These are phyloP conservation scores for Hymenoscyphus infarciens DNA, from an alignment of 2,329 filamentous ascomycete genomes.

Conservation along the genomic window DNA sequence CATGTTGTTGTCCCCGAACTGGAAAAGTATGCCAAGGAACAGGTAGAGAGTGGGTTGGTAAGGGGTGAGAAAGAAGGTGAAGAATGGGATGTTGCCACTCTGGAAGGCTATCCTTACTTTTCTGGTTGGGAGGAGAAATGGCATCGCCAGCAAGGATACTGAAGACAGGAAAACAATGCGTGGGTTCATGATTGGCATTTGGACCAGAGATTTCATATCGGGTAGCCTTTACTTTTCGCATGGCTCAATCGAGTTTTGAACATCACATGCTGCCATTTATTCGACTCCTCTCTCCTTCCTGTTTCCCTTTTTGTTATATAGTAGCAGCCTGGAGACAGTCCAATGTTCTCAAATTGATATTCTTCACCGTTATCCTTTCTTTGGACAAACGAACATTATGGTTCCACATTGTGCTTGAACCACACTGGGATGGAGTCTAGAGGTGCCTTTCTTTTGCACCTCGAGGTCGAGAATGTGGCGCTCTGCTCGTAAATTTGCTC, in stretches of 20 bases:
- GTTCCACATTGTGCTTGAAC: neutral
- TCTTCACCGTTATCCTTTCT: neutral
- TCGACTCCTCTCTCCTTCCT: neutral
- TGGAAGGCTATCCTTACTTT: conserved; percentile 74
- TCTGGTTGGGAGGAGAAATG: conserved; percentile 74
- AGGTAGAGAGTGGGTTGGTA: conserved; percentile 59
- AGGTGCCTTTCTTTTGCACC: neutral
- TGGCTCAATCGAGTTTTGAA: neutral
- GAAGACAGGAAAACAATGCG: neutral
- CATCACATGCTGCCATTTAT: neutral
- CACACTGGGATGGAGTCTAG: neutral
- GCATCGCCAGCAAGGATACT: conserved; percentile 60
- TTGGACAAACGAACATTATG: neutral
- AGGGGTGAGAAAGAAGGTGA: conserved; percentile 34
- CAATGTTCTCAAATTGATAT: neutral
- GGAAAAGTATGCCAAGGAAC: conserved; percentile 61
- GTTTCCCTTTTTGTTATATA: neutral
- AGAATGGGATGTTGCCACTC: conserved; percentile 55
- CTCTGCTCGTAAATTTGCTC: neutral
- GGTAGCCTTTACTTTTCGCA: neutral
- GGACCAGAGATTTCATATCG: neutral
- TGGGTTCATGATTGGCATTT: neutral
- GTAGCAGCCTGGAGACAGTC: neutral
- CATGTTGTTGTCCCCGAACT: conserved; percentile 66
- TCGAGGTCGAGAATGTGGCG: neutral